These are phyloP conservation scores for Reutealis trisperma DNA, from an alignment of 345 rosid species.

Conservation along the genomic window DNA sequence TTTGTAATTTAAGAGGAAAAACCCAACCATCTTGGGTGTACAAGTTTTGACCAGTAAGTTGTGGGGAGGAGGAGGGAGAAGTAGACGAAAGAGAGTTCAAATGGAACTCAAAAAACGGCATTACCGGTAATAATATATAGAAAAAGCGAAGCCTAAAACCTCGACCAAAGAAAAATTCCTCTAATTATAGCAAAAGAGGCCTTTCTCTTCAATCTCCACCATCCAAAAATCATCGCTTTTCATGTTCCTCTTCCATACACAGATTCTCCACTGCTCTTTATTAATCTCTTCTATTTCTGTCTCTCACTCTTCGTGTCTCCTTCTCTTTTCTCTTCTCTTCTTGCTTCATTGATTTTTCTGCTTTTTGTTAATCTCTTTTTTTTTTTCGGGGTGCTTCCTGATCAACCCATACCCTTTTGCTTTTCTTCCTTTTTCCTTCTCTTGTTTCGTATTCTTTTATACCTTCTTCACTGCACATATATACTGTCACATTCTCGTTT, in stretches of 20 bases:
- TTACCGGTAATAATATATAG: slow-evolving; percentile 29
- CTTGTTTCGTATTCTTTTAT: not conserved
- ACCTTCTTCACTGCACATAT: not conserved
- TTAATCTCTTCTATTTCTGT: not conserved
- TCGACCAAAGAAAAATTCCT: slow-evolving; percentile 11
- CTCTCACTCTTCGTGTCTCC: not conserved
- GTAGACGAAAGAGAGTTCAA: not conserved
- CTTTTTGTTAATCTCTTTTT: not conserved
- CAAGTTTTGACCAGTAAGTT: not conserved
- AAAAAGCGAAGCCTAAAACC: not conserved
- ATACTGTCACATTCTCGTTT: slow-evolving; percentile 11
- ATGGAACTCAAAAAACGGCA: slow-evolving; percentile 25
- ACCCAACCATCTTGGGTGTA: not conserved
- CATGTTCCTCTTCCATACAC: not conserved
- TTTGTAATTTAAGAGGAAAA: not conserved
- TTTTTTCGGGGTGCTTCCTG: not conserved
- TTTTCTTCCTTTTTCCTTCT: not conserved
- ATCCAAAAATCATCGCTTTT: slow-evolving; percentile 29
- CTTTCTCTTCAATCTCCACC: slow-evolving; percentile 35
- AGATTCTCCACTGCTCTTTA: slow-evolving; percentile 24
- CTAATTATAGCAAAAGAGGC: slow-evolving; percentile 25
- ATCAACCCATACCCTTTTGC: not conserved
- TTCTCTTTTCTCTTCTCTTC: slow-evolving; percentile 22
- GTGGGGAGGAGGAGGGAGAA: too few species aligned
- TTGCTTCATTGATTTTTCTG: slow-evolving; percentile 3